Base-by-base conservation (phyloP, 441 rosid genomes). In the Gossypium aridum region DNA sequence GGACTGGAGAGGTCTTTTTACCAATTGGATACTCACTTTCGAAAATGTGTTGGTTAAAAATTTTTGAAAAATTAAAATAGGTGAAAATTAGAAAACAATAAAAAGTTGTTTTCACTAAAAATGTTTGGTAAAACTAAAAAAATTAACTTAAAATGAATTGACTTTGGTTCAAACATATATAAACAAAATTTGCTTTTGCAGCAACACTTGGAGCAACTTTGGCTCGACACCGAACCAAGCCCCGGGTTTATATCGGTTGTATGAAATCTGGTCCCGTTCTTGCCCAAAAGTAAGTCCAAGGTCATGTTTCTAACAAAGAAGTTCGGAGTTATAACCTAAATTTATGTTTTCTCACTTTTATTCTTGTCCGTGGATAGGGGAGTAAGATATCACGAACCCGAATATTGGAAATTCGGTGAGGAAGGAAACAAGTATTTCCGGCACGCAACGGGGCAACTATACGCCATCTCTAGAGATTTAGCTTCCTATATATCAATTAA, bases 351-450 rank as follows among this genome's bases (percentile, higher is more conserved):
- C 39, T 74, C 1, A 56, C 66, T 14, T 57, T 31, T 51, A 63
- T 54, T 7, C 71, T 61, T 28, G 2, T 23, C 7, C 25, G 17
- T 81, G 62, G 45, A 45, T 69, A 90, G 98, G 85, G 96, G 97
- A 80, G 96, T 92, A 82, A 89, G 91, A 79, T 93, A 93, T 79
- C 96, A 90, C 55, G 97, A 94, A 79, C 98, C 97, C 2, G 98
- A 94, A 85, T 82, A 88, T 76, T 94, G 98, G 98, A 94, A 94
- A 85, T 94, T 94, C 70, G 96, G 97, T 70, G 98, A 89, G 79
- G 88, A 78, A 55, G 98, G 98, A 73, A 94, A 92, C 87, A 92
- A 80, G 75, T 94, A 92, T 76, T 94, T 94, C 82, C 97, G 98
- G 67, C 98, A 94, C 77, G 98, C 98, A 59, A 92, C 98, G 0